phyloP scores from a whole-genome alignment of 768 basidiomycete species.

The Daedaleopsis nitida region DNA sequence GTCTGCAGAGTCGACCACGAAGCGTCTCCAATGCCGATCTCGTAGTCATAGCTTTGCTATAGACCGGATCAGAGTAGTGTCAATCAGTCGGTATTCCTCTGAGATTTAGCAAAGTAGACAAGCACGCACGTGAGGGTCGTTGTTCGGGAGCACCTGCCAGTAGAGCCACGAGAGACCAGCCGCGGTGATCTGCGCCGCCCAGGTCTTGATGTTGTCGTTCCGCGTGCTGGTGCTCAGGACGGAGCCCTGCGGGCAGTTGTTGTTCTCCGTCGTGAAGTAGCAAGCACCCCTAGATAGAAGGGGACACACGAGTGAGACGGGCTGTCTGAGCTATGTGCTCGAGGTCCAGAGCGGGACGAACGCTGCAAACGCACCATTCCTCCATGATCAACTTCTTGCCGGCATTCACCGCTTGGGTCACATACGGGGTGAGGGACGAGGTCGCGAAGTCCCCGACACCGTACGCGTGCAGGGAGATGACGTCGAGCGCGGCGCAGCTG shows the following conservation, averaged over 20 bases:
- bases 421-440: slow-evolving; percentile 26
- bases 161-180: slow-evolving; percentile 42
- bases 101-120: not conserved
- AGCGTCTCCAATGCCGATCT: slow-evolving; percentile 26
- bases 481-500: slow-evolving; percentile 33
- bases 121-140: slow-evolving; percentile 36
- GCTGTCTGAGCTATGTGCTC: too few relatives aligned
- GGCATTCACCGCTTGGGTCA: slow-evolving; percentile 34
- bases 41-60: slow-evolving; percentile 23
- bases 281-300: slow-evolving; percentile 32
- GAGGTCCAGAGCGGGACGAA: too few relatives aligned
- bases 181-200: slow-evolving; percentile 35
- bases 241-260: slow-evolving; percentile 30
- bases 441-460: slow-evolving; percentile 33
- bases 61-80: too few relatives aligned
- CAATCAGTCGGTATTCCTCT: too few relatives aligned
- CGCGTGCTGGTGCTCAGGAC: slow-evolving; percentile 31
- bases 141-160: slow-evolving; percentile 41
- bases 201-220: slow-evolving; percentile 36
- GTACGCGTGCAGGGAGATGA: slow-evolving; percentile 42
- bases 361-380: slow-evolving; percentile 24
- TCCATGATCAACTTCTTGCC: slow-evolving; percentile 41
- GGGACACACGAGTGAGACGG: too few relatives aligned
- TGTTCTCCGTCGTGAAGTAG: slow-evolving; percentile 30
- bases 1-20: too few relatives aligned